Conservation (phyloP, 495 filamentous ascomycete species). For the Talaromyces wortmannii region DNA sequence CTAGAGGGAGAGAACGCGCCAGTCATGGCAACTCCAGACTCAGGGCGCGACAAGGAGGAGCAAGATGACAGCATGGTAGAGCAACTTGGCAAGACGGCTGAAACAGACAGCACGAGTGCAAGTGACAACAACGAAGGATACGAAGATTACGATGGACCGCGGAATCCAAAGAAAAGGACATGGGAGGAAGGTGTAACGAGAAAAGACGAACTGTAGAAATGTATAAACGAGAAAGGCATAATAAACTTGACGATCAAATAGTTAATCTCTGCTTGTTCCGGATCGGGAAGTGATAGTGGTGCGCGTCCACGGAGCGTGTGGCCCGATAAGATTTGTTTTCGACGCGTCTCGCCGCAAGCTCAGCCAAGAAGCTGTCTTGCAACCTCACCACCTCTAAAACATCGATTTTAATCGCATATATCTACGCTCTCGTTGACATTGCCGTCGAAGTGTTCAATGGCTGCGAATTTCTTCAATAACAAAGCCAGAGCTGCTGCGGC, state of each 20-base stretch:
- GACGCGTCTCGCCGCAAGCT: background rate
- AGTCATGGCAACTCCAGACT: conserved; percentile 17
- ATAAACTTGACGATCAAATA: background rate
- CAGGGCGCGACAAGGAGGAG: conserved; percentile 10
- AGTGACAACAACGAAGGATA: conserved; percentile 21
- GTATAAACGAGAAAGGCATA: background rate
- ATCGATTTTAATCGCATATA: background rate
- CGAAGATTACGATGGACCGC: conserved; percentile 35
- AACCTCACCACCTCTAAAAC: background rate
- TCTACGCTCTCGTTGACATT: background rate
- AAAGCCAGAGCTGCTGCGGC: conserved; percentile 76
- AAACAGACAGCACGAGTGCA: conserved; percentile 28
- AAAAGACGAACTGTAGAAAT: conserved; percentile 49
- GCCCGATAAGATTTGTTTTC: background rate
- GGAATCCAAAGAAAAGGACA: conserved; percentile 80
- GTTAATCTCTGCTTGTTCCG: background rate
- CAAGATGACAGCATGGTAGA: conserved; percentile 42
- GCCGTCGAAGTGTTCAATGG: conserved; percentile 12
- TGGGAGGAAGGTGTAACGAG: conserved; percentile 52
- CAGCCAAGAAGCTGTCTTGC: background rate
- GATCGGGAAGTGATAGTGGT: background rate
- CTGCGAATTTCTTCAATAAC: conserved; percentile 86
- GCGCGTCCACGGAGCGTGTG: background rate
- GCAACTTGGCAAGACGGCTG: conserved; percentile 47
- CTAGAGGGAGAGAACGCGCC: background rate